Conservation (phyloP, 2,329 filamentous ascomycete species). For the Colletotrichum lentis region DNA sequence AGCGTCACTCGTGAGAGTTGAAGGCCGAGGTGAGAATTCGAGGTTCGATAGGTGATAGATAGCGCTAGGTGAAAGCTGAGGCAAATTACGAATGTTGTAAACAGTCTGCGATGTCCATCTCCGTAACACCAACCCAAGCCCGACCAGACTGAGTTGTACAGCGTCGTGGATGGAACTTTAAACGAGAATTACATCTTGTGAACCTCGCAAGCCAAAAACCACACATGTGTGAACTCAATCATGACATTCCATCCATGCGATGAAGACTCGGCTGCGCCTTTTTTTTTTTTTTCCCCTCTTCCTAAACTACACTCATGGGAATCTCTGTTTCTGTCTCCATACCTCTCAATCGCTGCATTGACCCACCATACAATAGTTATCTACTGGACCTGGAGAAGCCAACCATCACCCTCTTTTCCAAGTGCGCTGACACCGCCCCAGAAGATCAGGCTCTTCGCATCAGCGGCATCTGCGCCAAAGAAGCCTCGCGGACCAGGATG, state of each 20-base stretch:
- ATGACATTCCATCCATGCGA: not conserved
- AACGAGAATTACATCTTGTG: no score
- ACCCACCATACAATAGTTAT: no score
- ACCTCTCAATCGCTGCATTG: not conserved
- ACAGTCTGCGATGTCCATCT: not conserved
- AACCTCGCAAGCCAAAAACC: no score
- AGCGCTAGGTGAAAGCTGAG: not conserved
- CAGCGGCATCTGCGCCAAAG: slow-evolving; percentile 52
- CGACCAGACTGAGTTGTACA: not conserved
- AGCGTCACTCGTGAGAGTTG: not conserved
- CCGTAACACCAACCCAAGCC: not conserved
- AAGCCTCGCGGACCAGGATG: slow-evolving; percentile 51
- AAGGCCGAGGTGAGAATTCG: not conserved
- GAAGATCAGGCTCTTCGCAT: slow-evolving; percentile 57
- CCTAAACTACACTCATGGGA: not conserved
- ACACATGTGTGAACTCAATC: no score
- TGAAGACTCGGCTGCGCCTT: not conserved
- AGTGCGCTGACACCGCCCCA: slow-evolving; percentile 61
- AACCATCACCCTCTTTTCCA: slow-evolving; percentile 52
- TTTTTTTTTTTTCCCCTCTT: no score
- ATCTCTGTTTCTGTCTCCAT: no score
- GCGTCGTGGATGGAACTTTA: no score
- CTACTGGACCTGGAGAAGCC: slow-evolving; percentile 46
- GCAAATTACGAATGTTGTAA: not conserved
- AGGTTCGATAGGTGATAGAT: not conserved